A percentile compares a stretch with the other conserved stretches of the same genome.
Evolutionary conservation across 441 rosid genomes (phyloP).

Genomic region (Arabidopsis lyrata): DNA sequence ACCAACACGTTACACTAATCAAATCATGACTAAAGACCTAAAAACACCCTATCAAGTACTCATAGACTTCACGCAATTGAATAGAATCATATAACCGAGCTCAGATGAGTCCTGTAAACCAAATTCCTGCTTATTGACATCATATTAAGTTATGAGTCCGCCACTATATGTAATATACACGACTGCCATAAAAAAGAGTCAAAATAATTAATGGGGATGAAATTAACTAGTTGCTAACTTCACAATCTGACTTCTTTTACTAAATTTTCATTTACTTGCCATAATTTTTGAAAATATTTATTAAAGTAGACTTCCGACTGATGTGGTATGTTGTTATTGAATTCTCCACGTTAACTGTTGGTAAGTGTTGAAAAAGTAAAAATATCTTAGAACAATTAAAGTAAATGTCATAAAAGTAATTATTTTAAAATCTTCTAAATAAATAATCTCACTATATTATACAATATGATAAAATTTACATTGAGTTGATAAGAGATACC

Average conservation of each 20-base stretch:
- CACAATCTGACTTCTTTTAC: not conserved
- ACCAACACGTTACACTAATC: too few species aligned
- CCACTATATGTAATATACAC: too few species aligned
- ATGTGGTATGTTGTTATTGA: not conserved
- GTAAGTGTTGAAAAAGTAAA: not conserved
- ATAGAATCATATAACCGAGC: too few species aligned
- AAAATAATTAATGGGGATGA: not conserved
- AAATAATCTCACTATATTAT: not conserved
- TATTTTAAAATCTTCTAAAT: not conserved
- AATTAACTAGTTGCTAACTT: not conserved
- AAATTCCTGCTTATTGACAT: too few species aligned
- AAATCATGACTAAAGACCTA: too few species aligned
- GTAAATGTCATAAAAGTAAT: not conserved
- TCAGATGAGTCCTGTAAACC: too few species aligned
- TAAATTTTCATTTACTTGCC: not conserved
- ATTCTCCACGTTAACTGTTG: not conserved
- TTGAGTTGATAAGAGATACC: not conserved
- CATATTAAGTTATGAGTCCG: too few species aligned
- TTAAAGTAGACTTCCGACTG: not conserved
- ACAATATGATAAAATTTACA: not conserved
- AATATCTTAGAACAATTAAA: not conserved
- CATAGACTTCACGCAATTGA: too few species aligned
- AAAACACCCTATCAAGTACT: too few species aligned
- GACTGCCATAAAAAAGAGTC: too few species aligned
- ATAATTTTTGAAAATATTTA: not conserved